Conservation (phyloP, 2,329 filamentous ascomycete genomes). For the Fusarium subtropicale region DNA sequence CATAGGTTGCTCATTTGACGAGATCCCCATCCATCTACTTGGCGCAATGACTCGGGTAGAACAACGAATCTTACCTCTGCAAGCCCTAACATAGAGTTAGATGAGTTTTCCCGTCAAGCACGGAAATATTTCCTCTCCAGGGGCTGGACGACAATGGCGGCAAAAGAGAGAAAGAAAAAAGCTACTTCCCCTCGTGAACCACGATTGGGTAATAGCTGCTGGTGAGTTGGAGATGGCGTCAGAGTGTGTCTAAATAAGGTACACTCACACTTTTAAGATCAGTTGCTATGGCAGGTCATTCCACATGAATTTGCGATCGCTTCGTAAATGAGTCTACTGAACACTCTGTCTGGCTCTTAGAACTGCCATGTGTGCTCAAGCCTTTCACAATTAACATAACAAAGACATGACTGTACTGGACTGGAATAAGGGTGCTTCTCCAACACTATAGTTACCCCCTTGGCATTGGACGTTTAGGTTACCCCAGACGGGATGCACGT, state of each 20-base stretch:
- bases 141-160: constrained; percentile 1
- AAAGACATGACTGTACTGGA: background rate
- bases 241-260: constrained; percentile 14
- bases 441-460: constrained; percentile 14
- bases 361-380: background rate
- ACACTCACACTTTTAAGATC: constrained; percentile 1
- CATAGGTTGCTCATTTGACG: constrained; percentile 12
- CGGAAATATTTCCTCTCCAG: constrained; percentile 13
- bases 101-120: constrained; percentile 2
- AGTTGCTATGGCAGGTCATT: background rate
- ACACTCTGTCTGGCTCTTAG: background rate
- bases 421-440: constrained; percentile 2
- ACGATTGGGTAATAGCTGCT: constrained; percentile 2
- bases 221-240: constrained; percentile 32
- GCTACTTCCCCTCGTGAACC: background rate
- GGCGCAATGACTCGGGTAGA: constrained; percentile 26
- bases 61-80: constrained; percentile 7
- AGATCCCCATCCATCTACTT: constrained; percentile 16
- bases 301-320: background rate
- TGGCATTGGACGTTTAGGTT: constrained; percentile 29
- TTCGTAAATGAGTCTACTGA: background rate
- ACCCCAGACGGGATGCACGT: constrained; percentile 39
- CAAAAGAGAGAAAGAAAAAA: background rate
- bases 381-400: constrained; percentile 3
- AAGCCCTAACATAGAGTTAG: constrained; percentile 7